Percentiles rank a stretch among this genome's conserved stretches.
These are phyloP conservation scores for Trichothecium roseum DNA, from an alignment of 2,329 filamentous ascomycete species.

Conservation along the genomic window DNA sequence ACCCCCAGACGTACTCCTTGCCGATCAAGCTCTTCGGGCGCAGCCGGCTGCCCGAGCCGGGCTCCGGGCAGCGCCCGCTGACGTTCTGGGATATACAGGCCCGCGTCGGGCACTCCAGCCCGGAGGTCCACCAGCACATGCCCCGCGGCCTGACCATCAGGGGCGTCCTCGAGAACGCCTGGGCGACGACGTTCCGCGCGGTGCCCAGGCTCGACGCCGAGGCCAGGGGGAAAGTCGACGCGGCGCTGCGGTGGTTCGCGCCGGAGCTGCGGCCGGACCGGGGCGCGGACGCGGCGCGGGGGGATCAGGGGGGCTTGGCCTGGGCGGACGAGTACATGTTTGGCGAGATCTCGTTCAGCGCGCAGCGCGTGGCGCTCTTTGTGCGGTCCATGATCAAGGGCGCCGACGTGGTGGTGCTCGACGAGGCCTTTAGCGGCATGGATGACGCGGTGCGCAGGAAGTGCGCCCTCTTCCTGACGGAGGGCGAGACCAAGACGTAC, in stretches of 20 bases:
- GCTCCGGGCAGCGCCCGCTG: conserved; percentile 56
- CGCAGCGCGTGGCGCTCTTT: conserved; percentile 79
- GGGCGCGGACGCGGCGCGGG: conserved; percentile 9
- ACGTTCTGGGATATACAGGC: conserved; percentile 89
- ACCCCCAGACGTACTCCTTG: conserved; percentile 85
- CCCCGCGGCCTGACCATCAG: conserved; percentile 66
- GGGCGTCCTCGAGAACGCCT: conserved; percentile 72
- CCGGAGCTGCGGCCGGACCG: conserved; percentile 57
- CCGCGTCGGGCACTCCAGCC: conserved; percentile 84
- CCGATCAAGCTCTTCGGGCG: conserved; percentile 81
- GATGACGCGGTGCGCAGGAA: conserved; percentile 74
- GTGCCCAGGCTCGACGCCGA: conserved; percentile 52
- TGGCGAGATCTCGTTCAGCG: conserved; percentile 65
- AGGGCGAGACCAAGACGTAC: conserved; percentile 42
- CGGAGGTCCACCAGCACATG: conserved; percentile 90
- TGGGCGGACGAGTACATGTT: conserved; percentile 65
- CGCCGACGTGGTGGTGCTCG: conserved; percentile 72
- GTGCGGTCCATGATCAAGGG: conserved; percentile 71
- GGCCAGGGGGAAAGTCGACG: conserved; percentile 52
- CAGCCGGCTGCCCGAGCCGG: conserved; percentile 65
- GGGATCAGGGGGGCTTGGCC: conserved; percentile 23
- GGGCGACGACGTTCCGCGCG: conserved; percentile 76
- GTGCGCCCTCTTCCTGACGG: conserved; percentile 69
- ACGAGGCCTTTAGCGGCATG: conserved; percentile 84
- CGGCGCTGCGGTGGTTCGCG: conserved; percentile 67